phyloP scores from a whole-genome alignment of 148 eudicot genomes.

The Diospyros lotus region DNA sequence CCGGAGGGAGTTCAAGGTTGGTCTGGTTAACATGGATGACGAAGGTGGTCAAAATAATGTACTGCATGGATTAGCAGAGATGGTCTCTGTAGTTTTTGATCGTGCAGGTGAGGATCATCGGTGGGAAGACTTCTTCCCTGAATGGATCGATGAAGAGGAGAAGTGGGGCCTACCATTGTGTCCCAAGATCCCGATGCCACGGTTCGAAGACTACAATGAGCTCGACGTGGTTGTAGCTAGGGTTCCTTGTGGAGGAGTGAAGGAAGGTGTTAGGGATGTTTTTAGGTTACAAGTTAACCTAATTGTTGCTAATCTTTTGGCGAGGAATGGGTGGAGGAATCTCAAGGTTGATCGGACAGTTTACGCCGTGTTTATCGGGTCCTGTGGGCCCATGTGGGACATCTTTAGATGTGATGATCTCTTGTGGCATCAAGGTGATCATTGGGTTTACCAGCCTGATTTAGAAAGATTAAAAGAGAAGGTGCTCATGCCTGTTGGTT shows the following conservation, averaged over 20 bases:
- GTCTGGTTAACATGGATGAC: slow-evolving; percentile 41
- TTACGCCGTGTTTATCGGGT: slow-evolving; percentile 49
- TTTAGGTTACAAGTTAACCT: slow-evolving; percentile 61
- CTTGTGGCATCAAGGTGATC: slow-evolving; percentile 47
- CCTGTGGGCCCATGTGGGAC: slow-evolving; percentile 80
- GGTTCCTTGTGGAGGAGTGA: slow-evolving; percentile 37
- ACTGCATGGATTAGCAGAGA: slow-evolving; percentile 22
- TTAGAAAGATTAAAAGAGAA: slow-evolving; percentile 33
- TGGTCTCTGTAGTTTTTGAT: slow-evolving; percentile 28
- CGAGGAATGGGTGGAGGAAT: slow-evolving; percentile 20
- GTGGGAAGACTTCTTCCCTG: slow-evolving; percentile 57
- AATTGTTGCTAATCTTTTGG: slow-evolving; percentile 51
- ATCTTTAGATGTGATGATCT: slow-evolving; percentile 69
- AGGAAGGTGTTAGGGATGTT: slow-evolving; percentile 45
- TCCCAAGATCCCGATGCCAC: slow-evolving; percentile 64
- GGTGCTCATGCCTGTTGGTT: slow-evolving; percentile 57
- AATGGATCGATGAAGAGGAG: slow-evolving; percentile 51
- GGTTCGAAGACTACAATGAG: slow-evolving; percentile 22
- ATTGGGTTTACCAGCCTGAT: slow-evolving; percentile 57
- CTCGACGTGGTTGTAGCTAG: slow-evolving; percentile 52
- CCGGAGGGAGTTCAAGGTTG: slow-evolving; percentile 31
- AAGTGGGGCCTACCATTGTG: slow-evolving; percentile 25
- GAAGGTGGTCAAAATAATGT: neutral
- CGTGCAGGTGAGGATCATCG: slow-evolving; percentile 16
- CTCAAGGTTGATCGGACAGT: slow-evolving; percentile 17